Conservation (phyloP, 2,329 filamentous ascomycete species). For the Ilyonectria destructans region DNA sequence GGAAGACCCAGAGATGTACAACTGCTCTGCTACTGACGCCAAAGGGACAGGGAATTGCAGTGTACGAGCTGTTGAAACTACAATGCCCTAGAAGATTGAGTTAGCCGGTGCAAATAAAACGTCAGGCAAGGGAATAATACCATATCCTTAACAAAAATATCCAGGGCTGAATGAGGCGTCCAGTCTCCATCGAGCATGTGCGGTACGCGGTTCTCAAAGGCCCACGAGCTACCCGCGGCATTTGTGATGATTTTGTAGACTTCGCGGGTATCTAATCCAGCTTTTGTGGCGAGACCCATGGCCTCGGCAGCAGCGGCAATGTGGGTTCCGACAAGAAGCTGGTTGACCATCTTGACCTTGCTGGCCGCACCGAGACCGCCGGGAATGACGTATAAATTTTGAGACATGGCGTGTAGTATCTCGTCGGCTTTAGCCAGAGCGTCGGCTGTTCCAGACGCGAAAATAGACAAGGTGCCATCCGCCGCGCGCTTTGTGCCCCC, state of each 20-base stretch:
- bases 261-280: slow-evolving; percentile 43
- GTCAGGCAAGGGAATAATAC: slow-evolving; percentile 39
- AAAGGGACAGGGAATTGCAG: slow-evolving; percentile 56
- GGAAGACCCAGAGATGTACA: slow-evolving; percentile 49
- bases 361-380: slow-evolving; percentile 67
- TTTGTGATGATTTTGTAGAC: slow-evolving; percentile 51
- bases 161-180: slow-evolving; percentile 53
- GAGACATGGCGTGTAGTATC: slow-evolving; percentile 71
- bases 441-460: slow-evolving; percentile 69
- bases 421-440: slow-evolving; percentile 68
- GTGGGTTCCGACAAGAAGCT: slow-evolving; percentile 68
- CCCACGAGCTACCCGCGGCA: slow-evolving; percentile 61
- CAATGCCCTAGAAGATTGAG: slow-evolving; percentile 31
- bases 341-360: slow-evolving; percentile 70
- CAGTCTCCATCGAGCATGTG: slow-evolving; percentile 66
- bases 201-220: slow-evolving; percentile 71
- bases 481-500: slow-evolving; percentile 24
- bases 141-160: slow-evolving; percentile 56
- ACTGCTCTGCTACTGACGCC: slow-evolving; percentile 53
- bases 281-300: slow-evolving; percentile 61
- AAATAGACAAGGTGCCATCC: slow-evolving; percentile 59
- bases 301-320: slow-evolving; percentile 57
- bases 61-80: slow-evolving; percentile 50
- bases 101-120: not conserved
- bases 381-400: slow-evolving; percentile 69